Conservation (phyloP, 2,329 filamentous ascomycete genomes). For the Epichloe coenophiala region DNA sequence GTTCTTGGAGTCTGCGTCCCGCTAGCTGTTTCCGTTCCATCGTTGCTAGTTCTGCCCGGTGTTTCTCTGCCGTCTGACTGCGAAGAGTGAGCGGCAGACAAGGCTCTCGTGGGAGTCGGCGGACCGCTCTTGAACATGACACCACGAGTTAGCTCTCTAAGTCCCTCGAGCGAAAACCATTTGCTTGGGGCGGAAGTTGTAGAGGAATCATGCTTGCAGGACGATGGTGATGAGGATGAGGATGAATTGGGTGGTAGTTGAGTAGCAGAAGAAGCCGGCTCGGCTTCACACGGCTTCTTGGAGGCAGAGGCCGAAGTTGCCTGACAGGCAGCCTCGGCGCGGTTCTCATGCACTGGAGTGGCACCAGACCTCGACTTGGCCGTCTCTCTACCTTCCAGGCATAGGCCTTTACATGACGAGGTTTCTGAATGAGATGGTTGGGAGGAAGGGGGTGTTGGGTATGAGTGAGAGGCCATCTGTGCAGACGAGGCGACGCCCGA, state of each 20-base stretch:
- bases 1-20: constrained; percentile 40
- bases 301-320: not conserved
- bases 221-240: constrained; percentile 16
- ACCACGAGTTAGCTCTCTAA: constrained; percentile 79
- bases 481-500: constrained; percentile 11
- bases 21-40: constrained; percentile 28
- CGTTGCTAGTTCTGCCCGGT: constrained; percentile 24
- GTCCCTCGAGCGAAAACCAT: constrained; percentile 52
- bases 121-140: constrained; percentile 74
- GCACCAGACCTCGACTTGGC: constrained; percentile 7
- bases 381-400: constrained; percentile 12
- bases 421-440: constrained; percentile 26
- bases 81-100: constrained; percentile 50
- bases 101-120: constrained; percentile 76
- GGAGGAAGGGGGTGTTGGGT: constrained; percentile 46
- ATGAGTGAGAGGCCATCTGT: constrained; percentile 21
- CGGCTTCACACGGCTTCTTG: not conserved
- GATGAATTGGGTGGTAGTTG: not conserved
- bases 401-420: constrained; percentile 17
- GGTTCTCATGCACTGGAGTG: not conserved
- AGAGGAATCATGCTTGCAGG: constrained; percentile 31
- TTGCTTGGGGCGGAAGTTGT: constrained; percentile 28
- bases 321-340: not conserved
- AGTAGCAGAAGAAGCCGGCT: constrained; percentile 1
- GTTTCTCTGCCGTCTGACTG: constrained; percentile 31